phyloP scores from a whole-genome alignment of 2,329 filamentous ascomycete genomes.

The Venturia carpophila region DNA sequence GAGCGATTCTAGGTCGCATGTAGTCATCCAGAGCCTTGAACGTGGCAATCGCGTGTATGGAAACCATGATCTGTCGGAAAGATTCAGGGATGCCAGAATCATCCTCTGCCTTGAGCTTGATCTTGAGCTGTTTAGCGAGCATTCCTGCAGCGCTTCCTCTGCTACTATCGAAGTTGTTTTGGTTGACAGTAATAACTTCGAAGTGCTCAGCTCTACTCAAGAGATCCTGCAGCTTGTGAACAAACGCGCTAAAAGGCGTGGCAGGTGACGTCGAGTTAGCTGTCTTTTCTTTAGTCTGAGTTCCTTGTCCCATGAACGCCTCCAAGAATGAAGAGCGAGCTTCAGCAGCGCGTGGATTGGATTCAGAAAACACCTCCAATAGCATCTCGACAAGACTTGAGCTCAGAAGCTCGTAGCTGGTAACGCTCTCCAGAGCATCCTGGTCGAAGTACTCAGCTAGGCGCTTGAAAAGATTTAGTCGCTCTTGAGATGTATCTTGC shows the following conservation, averaged over 20 bases:
- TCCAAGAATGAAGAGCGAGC: conserved; percentile 81
- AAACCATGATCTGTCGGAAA: conserved; percentile 94
- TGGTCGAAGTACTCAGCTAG: conserved; percentile 81
- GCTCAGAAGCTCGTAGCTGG: conserved; percentile 85
- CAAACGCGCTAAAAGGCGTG: conserved; percentile 82
- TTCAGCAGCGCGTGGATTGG: conserved; percentile 45
- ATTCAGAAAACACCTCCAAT: conserved; percentile 71
- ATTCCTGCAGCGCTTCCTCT: conserved; percentile 89
- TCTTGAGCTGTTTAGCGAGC: conserved; percentile 88
- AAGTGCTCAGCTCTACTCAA: conserved; percentile 97
- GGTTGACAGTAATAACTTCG: conserved; percentile 90
- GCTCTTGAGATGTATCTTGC: conserved; percentile 31
- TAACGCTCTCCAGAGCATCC: conserved; percentile 85
- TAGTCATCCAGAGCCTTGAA: conserved; percentile 98
- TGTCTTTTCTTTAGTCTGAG: conserved; percentile 54
- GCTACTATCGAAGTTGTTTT: conserved; percentile 83
- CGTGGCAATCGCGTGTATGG: conserved; percentile 94
- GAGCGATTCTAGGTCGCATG: conserved; percentile 75
- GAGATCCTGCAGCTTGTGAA: conserved; percentile 91
- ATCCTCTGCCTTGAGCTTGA: conserved; percentile 83
- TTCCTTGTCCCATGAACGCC: conserved; percentile 76
- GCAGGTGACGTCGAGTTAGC: conserved; percentile 60
- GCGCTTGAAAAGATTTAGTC: conserved; percentile 60
- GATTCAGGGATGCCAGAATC: conserved; percentile 80
- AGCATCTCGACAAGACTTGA: conserved; percentile 83